Evolutionary conservation across 257 asterid species (phyloP).

Genomic region (Penstemon eatonii): DNA sequence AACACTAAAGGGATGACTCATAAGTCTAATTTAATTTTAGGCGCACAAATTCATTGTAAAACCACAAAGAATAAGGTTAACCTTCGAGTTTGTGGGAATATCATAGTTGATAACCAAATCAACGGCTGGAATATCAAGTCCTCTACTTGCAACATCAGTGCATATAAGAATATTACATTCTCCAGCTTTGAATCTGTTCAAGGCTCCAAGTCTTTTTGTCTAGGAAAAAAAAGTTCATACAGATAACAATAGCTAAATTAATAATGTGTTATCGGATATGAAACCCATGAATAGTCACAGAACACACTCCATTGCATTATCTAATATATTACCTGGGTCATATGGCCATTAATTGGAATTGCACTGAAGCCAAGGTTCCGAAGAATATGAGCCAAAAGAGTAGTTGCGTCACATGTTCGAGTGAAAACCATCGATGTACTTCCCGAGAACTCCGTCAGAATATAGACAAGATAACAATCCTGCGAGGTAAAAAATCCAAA

Average conservation of each 20-base stretch:
- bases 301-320: constrained; percentile 11
- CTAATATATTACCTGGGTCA: constrained; percentile 68
- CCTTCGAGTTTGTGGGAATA: constrained; percentile 91
- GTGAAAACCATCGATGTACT: constrained; percentile 91
- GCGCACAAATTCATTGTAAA: background rate
- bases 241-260: background rate
- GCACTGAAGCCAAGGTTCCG: constrained; percentile 82
- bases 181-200: constrained; percentile 80
- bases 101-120: constrained; percentile 93
- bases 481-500: constrained; percentile 24
- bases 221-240: constrained; percentile 31
- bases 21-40: background rate
- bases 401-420: constrained; percentile 84
- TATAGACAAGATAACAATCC: constrained; percentile 90
- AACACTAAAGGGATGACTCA: background rate
- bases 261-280: background rate
- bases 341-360: constrained; percentile 93
- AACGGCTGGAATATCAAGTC: constrained; percentile 91
- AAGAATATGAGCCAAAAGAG: constrained; percentile 67
- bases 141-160: constrained; percentile 97
- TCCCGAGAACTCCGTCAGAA: constrained; percentile 69
- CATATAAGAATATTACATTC: constrained; percentile 83
- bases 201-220: constrained; percentile 86
- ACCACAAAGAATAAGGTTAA: constrained; percentile 25
- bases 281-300: constrained; percentile 1